Conservation (phyloP, 257 asterid species). For the Nemophila menziesii region DNA sequence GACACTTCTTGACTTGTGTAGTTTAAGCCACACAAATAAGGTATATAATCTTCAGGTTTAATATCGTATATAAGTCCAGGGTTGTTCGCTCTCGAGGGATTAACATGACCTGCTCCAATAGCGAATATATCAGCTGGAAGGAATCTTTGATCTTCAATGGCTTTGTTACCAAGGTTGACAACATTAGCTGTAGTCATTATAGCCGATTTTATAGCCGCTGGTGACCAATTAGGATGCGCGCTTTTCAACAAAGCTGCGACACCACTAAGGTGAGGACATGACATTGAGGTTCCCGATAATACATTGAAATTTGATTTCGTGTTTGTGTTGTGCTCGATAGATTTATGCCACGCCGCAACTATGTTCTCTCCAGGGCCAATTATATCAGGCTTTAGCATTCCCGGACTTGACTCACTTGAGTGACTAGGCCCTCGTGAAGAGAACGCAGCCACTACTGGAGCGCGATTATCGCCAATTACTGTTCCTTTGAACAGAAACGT, state of each 20-base stretch:
- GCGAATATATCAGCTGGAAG: constrained; percentile 23
- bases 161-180: constrained; percentile 13
- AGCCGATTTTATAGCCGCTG: constrained; percentile 78
- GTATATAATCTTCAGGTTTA: constrained; percentile 26
- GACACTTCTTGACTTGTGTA: constrained; percentile 22
- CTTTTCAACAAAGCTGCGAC: constrained; percentile 74
- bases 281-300: constrained; percentile 90
- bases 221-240: constrained; percentile 67
- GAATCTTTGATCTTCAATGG: constrained; percentile 21
- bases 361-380: constrained; percentile 94
- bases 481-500: constrained; percentile 63
- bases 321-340: constrained; percentile 51
- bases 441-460: constrained; percentile 91
- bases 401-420: constrained; percentile 51
- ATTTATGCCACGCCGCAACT: constrained; percentile 85
- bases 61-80: constrained; percentile 46
- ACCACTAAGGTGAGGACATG: constrained; percentile 93
- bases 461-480: constrained; percentile 42
- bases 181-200: constrained; percentile 76
- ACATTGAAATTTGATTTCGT: constrained; percentile 66
- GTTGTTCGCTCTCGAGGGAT: constrained; percentile 29
- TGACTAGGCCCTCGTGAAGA: constrained; percentile 82
- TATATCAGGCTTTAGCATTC: constrained; percentile 70
- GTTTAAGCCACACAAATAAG: constrained; percentile 36
- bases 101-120: constrained; percentile 40